Conservation (phyloP, 2,329 filamentous ascomycete genomes). For the Pseudogymnoascus sp. region DNA sequence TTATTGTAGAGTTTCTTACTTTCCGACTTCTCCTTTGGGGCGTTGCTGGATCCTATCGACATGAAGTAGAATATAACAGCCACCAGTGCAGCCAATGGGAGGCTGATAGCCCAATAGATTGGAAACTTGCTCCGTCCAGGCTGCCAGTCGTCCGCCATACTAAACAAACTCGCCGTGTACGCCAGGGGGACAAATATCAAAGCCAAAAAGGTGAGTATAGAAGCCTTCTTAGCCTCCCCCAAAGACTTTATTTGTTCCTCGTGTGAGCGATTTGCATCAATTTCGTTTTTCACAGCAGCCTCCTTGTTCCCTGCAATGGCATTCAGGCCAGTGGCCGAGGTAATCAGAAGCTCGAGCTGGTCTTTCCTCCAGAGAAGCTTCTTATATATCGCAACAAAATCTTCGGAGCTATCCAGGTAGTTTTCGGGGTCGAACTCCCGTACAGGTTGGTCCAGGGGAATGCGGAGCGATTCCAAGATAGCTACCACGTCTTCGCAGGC, state of each 20-base stretch:
- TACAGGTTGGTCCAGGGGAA: not conserved
- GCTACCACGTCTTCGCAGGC: not conserved
- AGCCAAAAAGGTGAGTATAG: slow-evolving; percentile 27
- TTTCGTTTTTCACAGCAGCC: not conserved
- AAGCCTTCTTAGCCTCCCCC: not conserved
- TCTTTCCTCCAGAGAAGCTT: not conserved
- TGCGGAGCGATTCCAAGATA: not conserved
- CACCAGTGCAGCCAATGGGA: not conserved
- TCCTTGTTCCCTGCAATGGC: not conserved
- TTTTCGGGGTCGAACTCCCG: not conserved
- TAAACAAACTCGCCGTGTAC: slow-evolving; percentile 27
- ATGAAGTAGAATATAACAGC: not conserved
- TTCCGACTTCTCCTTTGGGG: not conserved
- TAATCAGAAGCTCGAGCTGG: not conserved
- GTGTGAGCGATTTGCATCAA: not conserved
- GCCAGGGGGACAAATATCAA: slow-evolving; percentile 31
- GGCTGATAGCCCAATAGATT: not conserved
- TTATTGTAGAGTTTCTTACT: not conserved
- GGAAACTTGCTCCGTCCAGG: not conserved
- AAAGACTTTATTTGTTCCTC: not conserved
- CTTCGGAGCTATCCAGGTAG: not conserved
- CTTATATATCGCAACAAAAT: not conserved
- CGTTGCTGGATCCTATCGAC: not conserved
- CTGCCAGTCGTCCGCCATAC: slow-evolving; percentile 25
- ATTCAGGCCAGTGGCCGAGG: not conserved